Evolutionary conservation across 305 asterid genomes (phyloP).

Genomic region (Withania somnifera): DNA sequence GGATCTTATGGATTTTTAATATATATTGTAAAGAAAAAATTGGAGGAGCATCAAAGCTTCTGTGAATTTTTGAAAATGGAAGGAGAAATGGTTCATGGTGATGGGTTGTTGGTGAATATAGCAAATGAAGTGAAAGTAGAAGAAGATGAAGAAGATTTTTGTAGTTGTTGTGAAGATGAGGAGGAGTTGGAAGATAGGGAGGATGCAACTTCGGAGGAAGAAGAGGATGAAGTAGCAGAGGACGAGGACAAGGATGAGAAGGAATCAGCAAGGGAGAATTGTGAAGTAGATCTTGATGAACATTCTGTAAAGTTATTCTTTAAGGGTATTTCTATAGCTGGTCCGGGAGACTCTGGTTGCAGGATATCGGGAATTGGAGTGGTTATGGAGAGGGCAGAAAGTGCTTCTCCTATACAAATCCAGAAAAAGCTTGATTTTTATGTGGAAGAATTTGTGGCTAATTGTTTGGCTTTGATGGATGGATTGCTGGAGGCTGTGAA

Average conservation of each 20-base stretch:
- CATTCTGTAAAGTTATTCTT: slow-evolving; percentile 49
- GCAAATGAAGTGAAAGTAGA: slow-evolving; percentile 25
- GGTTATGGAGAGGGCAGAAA: slow-evolving; percentile 41
- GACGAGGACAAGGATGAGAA: slow-evolving; percentile 44
- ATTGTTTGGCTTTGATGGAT: slow-evolving; percentile 87
- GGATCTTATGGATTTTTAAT: not conserved
- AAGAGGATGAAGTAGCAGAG: slow-evolving; percentile 47
- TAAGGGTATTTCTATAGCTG: slow-evolving; percentile 63
- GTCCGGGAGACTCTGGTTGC: slow-evolving; percentile 55
- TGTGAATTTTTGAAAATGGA: slow-evolving; percentile 22
- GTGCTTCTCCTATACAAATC: slow-evolving; percentile 39
- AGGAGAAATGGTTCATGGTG: slow-evolving; percentile 14
- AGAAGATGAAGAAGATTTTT: slow-evolving; percentile 88
- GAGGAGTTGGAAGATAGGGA: slow-evolving; percentile 59
- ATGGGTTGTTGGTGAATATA: slow-evolving; percentile 17
- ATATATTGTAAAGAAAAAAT: not conserved
- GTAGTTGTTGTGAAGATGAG: slow-evolving; percentile 86
- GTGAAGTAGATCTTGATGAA: slow-evolving; percentile 28
- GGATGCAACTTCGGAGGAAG: slow-evolving; percentile 21
- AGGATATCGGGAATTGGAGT: slow-evolving; percentile 86
- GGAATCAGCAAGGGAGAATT: slow-evolving; percentile 18
- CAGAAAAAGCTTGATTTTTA: slow-evolving; percentile 88
- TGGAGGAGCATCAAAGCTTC: too few species aligned
- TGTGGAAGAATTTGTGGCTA: slow-evolving; percentile 62
- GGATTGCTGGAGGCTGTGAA: slow-evolving; percentile 63